Percentiles rank a stretch among this genome's conserved stretches.
phyloP scores from a whole-genome alignment of 179 eudicot species.

The Camellia oleifera region DNA sequence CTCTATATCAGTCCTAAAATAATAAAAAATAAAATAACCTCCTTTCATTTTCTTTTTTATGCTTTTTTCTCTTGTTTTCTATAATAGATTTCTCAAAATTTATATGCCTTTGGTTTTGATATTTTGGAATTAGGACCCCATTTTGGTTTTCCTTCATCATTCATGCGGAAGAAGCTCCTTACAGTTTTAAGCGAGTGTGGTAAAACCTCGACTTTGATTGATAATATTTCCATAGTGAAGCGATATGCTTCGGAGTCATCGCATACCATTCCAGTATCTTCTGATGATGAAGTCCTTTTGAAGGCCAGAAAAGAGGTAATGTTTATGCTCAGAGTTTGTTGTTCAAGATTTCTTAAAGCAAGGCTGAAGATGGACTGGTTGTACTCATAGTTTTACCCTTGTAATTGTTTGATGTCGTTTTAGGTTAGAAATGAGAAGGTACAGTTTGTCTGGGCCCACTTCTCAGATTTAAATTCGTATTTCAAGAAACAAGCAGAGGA shows the following conservation, averaged over 20 bases:
- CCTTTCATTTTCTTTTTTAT: too few relatives aligned
- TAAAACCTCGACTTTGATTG: conserved; percentile 76
- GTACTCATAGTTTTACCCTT: neutral
- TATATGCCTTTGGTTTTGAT: conserved; percentile 1
- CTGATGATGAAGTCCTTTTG: conserved; percentile 82
- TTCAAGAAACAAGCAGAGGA: conserved; percentile 70
- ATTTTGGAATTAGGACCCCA: conserved; percentile 63
- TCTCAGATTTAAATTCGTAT: conserved; percentile 60
- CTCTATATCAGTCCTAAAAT: too few relatives aligned
- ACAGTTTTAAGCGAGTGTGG: conserved; percentile 66
- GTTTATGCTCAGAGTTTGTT: neutral
- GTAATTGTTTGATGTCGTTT: neutral
- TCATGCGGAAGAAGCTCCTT: conserved; percentile 69
- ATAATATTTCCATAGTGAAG: conserved; percentile 70
- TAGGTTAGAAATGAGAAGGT: conserved; percentile 70
- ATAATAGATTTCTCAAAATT: neutral
- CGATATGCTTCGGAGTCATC: conserved; percentile 83
- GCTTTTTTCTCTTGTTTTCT: too few relatives aligned
- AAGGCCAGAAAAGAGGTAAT: conserved; percentile 83
- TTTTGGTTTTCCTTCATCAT: conserved; percentile 73
- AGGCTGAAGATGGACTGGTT: too few relatives aligned
- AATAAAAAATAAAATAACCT: too few relatives aligned
- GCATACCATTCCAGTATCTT: conserved; percentile 74
- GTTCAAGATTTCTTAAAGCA: neutral
- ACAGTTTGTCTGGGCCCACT: conserved; percentile 81